Evolutionary conservation across 106 monocot species (phyloP).

Genomic region (Apostasia ramifera): DNA sequence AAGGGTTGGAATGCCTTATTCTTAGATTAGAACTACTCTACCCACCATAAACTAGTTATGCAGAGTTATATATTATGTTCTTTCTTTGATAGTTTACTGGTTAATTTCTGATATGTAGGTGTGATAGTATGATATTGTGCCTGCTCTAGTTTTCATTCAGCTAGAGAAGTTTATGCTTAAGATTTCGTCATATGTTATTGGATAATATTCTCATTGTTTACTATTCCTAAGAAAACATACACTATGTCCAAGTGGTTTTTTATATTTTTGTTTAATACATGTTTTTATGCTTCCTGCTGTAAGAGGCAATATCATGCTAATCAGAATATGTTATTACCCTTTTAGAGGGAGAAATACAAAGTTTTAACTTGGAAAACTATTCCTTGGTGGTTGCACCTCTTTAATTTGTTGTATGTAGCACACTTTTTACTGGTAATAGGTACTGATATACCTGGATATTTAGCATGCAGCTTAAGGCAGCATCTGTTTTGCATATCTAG

Average conservation of each 20-base stretch:
- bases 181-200: constrained; percentile 4
- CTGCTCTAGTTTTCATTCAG: constrained; percentile 11
- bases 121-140: background rate
- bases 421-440: too few relatives aligned
- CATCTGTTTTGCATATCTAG: background rate
- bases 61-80: constrained; percentile 5
- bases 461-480: background rate
- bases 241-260: background rate
- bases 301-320: background rate
- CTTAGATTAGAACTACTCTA: constrained; percentile 3
- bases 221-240: background rate
- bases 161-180: constrained; percentile 13
- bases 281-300: background rate
- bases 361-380: too few relatives aligned
- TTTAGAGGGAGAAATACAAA: background rate
- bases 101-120: constrained; percentile 11
- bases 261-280: background rate
- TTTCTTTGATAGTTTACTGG: background rate
- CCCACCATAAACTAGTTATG: constrained; percentile 6
- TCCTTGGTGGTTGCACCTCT: too few relatives aligned
- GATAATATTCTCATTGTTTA: background rate
- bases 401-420: too few relatives aligned
- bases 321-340: constrained; percentile 1
- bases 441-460: background rate
- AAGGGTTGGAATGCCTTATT: constrained; percentile 10